Evolutionary conservation across 2,329 filamentous ascomycete genomes (phyloP), one percentile per base, ranked within the genome.

Genomic region (Aspergillus arachidicola): DNA sequence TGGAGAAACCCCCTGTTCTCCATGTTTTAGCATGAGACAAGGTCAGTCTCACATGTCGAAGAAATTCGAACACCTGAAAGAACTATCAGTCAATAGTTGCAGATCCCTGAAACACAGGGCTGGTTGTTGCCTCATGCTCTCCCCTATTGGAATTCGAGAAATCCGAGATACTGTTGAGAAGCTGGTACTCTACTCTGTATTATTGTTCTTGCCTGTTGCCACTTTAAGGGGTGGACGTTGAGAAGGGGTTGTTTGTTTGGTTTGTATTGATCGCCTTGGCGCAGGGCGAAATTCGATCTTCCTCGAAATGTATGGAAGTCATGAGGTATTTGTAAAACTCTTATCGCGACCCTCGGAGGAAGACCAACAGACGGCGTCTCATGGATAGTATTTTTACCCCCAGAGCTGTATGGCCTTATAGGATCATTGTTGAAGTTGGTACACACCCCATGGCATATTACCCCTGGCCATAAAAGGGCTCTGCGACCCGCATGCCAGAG

Each of bases 11-110:
- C 50, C 30, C 30, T 36, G 51, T 54, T 54, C 16, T 14, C 21
- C n/a, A 38, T 55, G 51, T 55, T 55, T 55, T 36, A 55, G n/a
- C 34, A 38, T 55, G 51, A 55, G 51, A 55, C 51, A 36, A 21
- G 23, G 30, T 19, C n/a, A 38, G 51, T 55, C 51, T 38, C 51
- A 38, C 21, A 55, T 55, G 34, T 38, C 51, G 36, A 55, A 55
- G 34, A 26, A 55, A 26, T 19, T 38, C 23, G 51, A 32, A 38
- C 51, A 26, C 34, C 14, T 12, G 32, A 38, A 55, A 38, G 51
- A 38, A 41, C 51, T 55, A 55, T 38, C 51, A 26, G 51, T 55
- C 12, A 38, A 38, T 55, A 55, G 32, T 38, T 38, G 51, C 32
- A 55, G 21, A 16, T 21, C 36, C 16, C 23, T 55, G 51, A 55